Conservation (phyloP, 306 rosid genomes). For the Vigna mungo region DNA sequence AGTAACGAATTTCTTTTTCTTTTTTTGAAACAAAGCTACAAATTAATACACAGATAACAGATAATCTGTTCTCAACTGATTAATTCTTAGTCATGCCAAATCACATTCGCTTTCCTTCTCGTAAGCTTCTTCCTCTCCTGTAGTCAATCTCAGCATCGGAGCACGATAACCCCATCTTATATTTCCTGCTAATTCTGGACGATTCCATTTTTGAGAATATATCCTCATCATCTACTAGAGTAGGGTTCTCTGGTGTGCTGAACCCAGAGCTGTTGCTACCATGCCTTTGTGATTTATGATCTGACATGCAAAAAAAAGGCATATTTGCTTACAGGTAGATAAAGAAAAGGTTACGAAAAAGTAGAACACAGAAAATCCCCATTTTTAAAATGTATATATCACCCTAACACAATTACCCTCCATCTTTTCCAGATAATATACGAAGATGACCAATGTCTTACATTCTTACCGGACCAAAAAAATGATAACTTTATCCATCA, state of each 20-base stretch:
- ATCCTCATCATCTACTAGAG: slow-evolving; percentile 62
- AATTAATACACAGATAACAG: slow-evolving; percentile 58
- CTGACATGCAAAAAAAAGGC: slow-evolving; percentile 56
- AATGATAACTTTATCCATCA: slow-evolving; percentile 13
- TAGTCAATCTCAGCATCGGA: slow-evolving; percentile 98
- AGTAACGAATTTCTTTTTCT: slow-evolving; percentile 41
- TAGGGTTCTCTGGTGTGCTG: slow-evolving; percentile 58
- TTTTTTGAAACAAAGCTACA: slow-evolving; percentile 48
- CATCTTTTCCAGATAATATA: slow-evolving; percentile 34
- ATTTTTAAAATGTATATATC: slow-evolving; percentile 28
- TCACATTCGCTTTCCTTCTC: slow-evolving; percentile 68
- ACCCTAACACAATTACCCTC: slow-evolving; percentile 20
- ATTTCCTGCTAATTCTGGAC: slow-evolving; percentile 66
- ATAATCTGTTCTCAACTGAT: slow-evolving; percentile 52
- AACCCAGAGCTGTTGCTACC: slow-evolving; percentile 66
- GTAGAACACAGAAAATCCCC: slow-evolving; percentile 25
- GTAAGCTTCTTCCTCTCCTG: slow-evolving; percentile 88
- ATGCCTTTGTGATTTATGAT: slow-evolving; percentile 59
- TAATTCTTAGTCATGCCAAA: slow-evolving; percentile 63
- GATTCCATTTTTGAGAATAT: slow-evolving; percentile 75
- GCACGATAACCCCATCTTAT: slow-evolving; percentile 77
- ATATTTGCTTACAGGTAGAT: slow-evolving; percentile 43
- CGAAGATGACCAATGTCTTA: slow-evolving; percentile 18
- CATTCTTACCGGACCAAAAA: background rate
- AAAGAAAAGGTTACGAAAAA: slow-evolving; percentile 24